A percentile compares a stretch with the other conserved stretches of the same genome.
These are phyloP conservation scores for Thielaviopsis populi DNA, from an alignment of 2,329 filamentous ascomycete species.

Conservation along the genomic window DNA sequence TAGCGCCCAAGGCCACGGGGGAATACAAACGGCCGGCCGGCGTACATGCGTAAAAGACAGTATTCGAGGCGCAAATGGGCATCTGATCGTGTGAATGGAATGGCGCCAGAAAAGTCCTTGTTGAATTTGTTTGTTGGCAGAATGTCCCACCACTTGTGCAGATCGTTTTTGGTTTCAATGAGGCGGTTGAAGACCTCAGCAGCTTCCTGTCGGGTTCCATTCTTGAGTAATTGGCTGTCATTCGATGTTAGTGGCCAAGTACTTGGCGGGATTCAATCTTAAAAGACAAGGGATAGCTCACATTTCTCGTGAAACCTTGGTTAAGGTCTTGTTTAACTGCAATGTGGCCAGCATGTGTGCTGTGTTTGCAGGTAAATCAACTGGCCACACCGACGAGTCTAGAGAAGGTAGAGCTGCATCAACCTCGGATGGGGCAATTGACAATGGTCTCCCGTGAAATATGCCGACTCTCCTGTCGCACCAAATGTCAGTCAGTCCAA, in stretches of 20 bases:
- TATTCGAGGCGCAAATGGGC: slow-evolving; percentile 39
- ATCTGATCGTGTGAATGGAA: slow-evolving; percentile 30
- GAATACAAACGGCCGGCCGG: slow-evolving; percentile 39
- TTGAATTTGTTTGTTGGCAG: slow-evolving; percentile 24
- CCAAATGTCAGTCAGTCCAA: slow-evolving; percentile 9
- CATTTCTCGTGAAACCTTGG: slow-evolving; percentile 28
- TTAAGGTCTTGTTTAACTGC: slow-evolving; percentile 25
- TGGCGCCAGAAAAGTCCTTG: slow-evolving; percentile 22
- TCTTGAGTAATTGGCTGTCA: slow-evolving; percentile 25
- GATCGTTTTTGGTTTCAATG: slow-evolving; percentile 26
- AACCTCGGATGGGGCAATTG: slow-evolving; percentile 36
- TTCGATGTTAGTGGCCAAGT: not conserved
- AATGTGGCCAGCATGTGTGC: slow-evolving; percentile 33
- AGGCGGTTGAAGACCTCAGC: slow-evolving; percentile 24
- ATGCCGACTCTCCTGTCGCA: slow-evolving; percentile 35
- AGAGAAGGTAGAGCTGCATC: slow-evolving; percentile 38
- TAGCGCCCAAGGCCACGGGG: slow-evolving; percentile 18
- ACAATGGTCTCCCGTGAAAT: slow-evolving; percentile 40
- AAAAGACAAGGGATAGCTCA: slow-evolving; percentile 18
- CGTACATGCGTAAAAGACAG: slow-evolving; percentile 37
- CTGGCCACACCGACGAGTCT: slow-evolving; percentile 29
- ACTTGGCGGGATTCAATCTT: not conserved
- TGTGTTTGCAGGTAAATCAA: slow-evolving; percentile 29
- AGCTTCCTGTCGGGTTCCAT: slow-evolving; percentile 23
- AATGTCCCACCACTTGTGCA: slow-evolving; percentile 27